Evolutionary conservation across 2,329 filamentous ascomycete genomes (phyloP).

Genomic region (Penicillium italicum): DNA sequence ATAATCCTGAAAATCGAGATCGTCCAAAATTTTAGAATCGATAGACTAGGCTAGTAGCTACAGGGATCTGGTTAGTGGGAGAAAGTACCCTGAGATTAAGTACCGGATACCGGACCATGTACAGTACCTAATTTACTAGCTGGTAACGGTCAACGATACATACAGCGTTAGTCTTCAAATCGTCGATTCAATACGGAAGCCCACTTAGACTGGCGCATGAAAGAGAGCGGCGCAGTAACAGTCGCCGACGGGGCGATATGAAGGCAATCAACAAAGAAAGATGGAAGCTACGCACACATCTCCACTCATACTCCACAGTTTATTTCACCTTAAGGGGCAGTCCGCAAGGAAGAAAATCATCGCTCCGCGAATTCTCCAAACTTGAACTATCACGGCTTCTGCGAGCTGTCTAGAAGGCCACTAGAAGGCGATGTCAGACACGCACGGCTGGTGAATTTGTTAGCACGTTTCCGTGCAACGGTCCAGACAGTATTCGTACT

Average conservation of each 20-base stretch:
- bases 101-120: neutral
- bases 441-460: slow-evolving; percentile 1
- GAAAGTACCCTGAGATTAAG: neutral
- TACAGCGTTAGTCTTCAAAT: neutral
- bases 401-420: slow-evolving; percentile 8
- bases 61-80: neutral
- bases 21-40: neutral
- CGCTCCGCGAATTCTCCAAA: neutral
- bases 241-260: neutral
- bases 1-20: neutral
- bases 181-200: neutral
- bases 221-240: neutral
- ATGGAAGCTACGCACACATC: neutral
- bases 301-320: slow-evolving; percentile 11
- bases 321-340: neutral
- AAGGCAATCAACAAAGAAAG: slow-evolving; percentile 4
- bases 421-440: neutral
- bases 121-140: slow-evolving; percentile 1
- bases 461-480: slow-evolving; percentile 15
- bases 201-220: slow-evolving; percentile 1
- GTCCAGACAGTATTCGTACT: slow-evolving; percentile 10
- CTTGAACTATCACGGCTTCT: slow-evolving; percentile 8
- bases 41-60: neutral
- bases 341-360: neutral
- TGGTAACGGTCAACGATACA: slow-evolving; percentile 1